A percentile compares a stretch with the other conserved stretches of the same genome.
Conservation (phyloP, 169 alveolate species). For the Perkinsus chesapeaki region DNA sequence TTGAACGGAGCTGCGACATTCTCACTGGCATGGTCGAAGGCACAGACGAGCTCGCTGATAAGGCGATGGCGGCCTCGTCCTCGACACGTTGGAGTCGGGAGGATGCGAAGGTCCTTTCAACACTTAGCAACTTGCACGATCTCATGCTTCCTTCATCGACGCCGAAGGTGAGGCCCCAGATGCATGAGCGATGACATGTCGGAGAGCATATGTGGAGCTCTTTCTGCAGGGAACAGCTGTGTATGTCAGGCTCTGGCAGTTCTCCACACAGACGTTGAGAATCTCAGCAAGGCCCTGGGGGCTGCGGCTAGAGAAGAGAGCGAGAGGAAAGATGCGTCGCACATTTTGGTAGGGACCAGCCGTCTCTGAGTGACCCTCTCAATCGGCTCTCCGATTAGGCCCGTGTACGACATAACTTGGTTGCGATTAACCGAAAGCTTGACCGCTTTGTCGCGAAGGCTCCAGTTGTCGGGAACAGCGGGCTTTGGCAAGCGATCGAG, state of each 20-base stretch:
- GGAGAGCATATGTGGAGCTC: too few species aligned
- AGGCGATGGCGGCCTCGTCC: background rate
- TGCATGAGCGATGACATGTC: too few species aligned
- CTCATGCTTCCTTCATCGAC: background rate
- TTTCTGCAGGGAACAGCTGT: too few species aligned
- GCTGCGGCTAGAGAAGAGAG: background rate
- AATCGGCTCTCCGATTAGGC: background rate
- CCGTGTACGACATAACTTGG: background rate
- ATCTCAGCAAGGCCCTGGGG: background rate
- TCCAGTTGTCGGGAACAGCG: background rate
- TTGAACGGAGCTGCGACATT: background rate
- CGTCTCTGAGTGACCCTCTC: background rate
- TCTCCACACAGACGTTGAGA: background rate
- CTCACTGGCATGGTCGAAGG: background rate
- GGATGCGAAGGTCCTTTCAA: background rate
- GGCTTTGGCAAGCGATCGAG: background rate
- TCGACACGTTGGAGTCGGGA: background rate
- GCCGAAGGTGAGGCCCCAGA: background rate
- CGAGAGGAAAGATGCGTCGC: background rate
- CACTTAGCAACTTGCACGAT: background rate
- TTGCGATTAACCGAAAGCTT: background rate
- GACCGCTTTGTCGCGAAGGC: conserved; percentile 2
- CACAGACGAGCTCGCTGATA: background rate
- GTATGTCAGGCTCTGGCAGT: background rate
- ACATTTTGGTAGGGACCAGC: background rate